phyloP scores from a whole-genome alignment of 2,329 filamentous ascomycete genomes.

The Claviceps maximensis region DNA sequence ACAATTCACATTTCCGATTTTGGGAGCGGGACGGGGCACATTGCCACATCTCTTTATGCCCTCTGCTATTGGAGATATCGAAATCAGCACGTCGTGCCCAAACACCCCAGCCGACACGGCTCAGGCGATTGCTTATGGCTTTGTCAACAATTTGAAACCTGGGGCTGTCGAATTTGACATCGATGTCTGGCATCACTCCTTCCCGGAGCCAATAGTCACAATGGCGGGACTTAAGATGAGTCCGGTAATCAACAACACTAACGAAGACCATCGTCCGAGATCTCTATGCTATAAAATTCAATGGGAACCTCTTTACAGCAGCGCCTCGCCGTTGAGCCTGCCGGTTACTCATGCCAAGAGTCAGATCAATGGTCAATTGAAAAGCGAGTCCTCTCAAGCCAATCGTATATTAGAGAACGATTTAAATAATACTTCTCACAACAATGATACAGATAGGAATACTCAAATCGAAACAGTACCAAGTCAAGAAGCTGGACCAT shows the following conservation, averaged over 20 bases:
- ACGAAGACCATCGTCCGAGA: slow-evolving; percentile 10
- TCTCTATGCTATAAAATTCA: slow-evolving; percentile 30
- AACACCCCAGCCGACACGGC: slow-evolving; percentile 15
- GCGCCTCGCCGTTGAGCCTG: slow-evolving; percentile 7
- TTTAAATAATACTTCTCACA: too few species aligned
- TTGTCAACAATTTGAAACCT: slow-evolving; percentile 9
- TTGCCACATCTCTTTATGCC: slow-evolving; percentile 25
- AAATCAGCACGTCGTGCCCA: slow-evolving; percentile 14
- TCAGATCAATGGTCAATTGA: not conserved
- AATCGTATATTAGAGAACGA: not conserved
- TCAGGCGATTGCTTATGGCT: slow-evolving; percentile 15
- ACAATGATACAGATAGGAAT: not conserved
- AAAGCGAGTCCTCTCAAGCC: not conserved
- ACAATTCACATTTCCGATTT: slow-evolving; percentile 25
- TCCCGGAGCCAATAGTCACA: slow-evolving; percentile 20
- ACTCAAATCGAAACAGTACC: not conserved
- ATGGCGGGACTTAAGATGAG: slow-evolving; percentile 26
- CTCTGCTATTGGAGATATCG: slow-evolving; percentile 18
- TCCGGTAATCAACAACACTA: slow-evolving; percentile 23
- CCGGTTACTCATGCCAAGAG: too few species aligned
- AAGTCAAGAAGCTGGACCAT: not conserved
- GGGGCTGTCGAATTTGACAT: slow-evolving; percentile 21
- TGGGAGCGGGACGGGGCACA: slow-evolving; percentile 19
- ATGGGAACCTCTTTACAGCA: slow-evolving; percentile 22
- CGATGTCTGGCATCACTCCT: slow-evolving; percentile 18